A percentile compares a stretch with the other conserved stretches of the same genome.
phyloP scores from a whole-genome alignment of 2,329 filamentous ascomycete genomes.

The Colletotrichum sp. region DNA sequence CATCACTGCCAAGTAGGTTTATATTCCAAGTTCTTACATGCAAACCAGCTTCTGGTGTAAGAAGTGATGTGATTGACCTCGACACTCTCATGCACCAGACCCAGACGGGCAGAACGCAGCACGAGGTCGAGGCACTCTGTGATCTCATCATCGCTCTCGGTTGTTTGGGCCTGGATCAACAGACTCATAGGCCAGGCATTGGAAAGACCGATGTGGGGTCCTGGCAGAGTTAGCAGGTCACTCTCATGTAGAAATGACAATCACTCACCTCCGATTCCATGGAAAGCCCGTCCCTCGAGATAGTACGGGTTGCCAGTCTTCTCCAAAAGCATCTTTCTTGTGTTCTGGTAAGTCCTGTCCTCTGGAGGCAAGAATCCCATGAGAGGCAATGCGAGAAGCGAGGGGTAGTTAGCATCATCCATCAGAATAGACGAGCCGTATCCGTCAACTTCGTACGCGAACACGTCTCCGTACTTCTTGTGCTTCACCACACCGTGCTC shows the following conservation, averaged over 20 bases:
- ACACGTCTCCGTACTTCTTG: conserved; percentile 76
- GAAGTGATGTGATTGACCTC: conserved; percentile 70
- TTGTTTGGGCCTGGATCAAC: conserved; percentile 89
- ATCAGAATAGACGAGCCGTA: conserved; percentile 83
- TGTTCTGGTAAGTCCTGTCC: conserved; percentile 84
- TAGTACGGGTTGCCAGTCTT: conserved; percentile 88
- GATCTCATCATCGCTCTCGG: conserved; percentile 84
- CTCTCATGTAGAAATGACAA: background rate
- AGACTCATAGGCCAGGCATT: conserved; percentile 98
- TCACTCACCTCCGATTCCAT: conserved; percentile 82
- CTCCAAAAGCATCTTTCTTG: conserved; percentile 75
- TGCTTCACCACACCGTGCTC: conserved; percentile 83
- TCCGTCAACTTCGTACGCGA: conserved; percentile 87
- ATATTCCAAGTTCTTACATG: conserved; percentile 53
- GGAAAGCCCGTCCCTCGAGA: conserved; percentile 75
- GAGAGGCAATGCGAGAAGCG: conserved; percentile 76
- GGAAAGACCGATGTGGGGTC: conserved; percentile 76
- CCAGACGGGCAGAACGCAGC: conserved; percentile 74
- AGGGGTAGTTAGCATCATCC: conserved; percentile 90
- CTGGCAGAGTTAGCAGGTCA: conserved; percentile 26
- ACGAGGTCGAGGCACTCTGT: conserved; percentile 73
- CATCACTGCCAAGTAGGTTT: too few relatives aligned
- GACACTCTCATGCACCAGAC: conserved; percentile 90
- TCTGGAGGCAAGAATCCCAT: conserved; percentile 73
- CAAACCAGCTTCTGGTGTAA: conserved; percentile 93